Evolutionary conservation across 495 filamentous ascomycete genomes (phyloP).

Genomic region (Aspergillus wentii): DNA sequence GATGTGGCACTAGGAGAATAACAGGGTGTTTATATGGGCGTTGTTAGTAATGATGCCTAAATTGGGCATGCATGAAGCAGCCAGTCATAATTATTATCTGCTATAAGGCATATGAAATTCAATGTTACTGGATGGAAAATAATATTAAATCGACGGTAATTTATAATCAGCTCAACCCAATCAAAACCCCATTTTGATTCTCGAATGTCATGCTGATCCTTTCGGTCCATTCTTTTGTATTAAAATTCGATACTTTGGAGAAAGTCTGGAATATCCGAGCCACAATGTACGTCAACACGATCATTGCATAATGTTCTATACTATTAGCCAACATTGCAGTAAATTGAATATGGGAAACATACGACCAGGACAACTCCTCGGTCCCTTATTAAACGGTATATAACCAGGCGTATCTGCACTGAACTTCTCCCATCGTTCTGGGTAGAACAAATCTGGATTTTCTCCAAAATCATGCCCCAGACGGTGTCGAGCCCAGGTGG

Average conservation of each 20-base stretch:
- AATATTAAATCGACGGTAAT: too few relatives aligned
- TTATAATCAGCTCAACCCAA: too few relatives aligned
- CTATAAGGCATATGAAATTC: too few relatives aligned
- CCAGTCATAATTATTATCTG: too few relatives aligned
- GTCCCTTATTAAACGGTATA: slow-evolving; percentile 17
- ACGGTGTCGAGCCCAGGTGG: slow-evolving; percentile 13
- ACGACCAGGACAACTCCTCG: slow-evolving; percentile 16
- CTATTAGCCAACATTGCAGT: neutral
- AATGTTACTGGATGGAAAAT: too few relatives aligned
- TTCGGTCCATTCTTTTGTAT: slow-evolving; percentile 10
- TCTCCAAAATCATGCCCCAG: slow-evolving; percentile 6
- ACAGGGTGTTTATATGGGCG: too few relatives aligned
- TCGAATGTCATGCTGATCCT: slow-evolving; percentile 12
- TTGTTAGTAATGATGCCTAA: too few relatives aligned
- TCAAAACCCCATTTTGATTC: neutral
- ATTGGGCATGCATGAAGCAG: too few relatives aligned
- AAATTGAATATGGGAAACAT: slow-evolving; percentile 2
- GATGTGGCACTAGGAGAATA: too few relatives aligned
- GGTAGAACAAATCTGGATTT: slow-evolving; percentile 10
- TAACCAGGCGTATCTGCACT: slow-evolving; percentile 9
- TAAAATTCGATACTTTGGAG: slow-evolving; percentile 8
- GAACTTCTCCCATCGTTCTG: slow-evolving; percentile 14
- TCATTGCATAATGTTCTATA: slow-evolving; percentile 10
- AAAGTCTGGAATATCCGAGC: slow-evolving; percentile 13
- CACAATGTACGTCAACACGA: slow-evolving; percentile 13